Evolutionary conservation across 805 yeast genomes (phyloP).

Genomic region (Teunomyces pallodes): DNA sequence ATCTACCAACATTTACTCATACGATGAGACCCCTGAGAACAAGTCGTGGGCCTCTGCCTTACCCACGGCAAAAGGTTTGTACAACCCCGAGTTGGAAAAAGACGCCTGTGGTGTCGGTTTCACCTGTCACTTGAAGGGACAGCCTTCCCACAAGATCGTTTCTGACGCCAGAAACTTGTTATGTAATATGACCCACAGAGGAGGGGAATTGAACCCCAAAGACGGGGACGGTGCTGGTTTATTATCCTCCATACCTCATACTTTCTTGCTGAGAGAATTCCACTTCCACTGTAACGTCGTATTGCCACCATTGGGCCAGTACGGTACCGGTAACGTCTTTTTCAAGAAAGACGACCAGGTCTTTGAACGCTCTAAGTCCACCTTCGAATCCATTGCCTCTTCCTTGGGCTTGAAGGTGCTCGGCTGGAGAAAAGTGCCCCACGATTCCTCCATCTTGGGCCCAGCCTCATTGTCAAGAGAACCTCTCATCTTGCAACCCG

Average conservation of each 20-base stretch:
- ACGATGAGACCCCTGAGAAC: slow-evolving; percentile 76
- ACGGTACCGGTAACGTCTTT: slow-evolving; percentile 92
- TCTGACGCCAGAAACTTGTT: slow-evolving; percentile 84
- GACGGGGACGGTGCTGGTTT: slow-evolving; percentile 99
- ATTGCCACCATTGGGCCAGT: slow-evolving; percentile 79
- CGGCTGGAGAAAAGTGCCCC: slow-evolving; percentile 95
- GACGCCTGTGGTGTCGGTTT: slow-evolving; percentile 99
- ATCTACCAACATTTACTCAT: slow-evolving; percentile 48
- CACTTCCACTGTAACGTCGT: slow-evolving; percentile 61
- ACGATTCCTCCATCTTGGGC: slow-evolving; percentile 90
- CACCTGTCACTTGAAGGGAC: slow-evolving; percentile 90
- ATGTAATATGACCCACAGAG: slow-evolving; percentile 98
- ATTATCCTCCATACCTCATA: slow-evolving; percentile 88
- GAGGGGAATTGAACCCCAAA: slow-evolving; percentile 95
- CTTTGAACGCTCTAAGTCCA: slow-evolving; percentile 63
- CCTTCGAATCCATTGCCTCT: slow-evolving; percentile 79
- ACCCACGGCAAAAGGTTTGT: slow-evolving; percentile 84
- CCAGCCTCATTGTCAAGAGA: slow-evolving; percentile 94
- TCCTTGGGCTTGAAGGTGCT: slow-evolving; percentile 76
- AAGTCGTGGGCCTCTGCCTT: slow-evolving; percentile 89
- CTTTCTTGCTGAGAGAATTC: slow-evolving; percentile 82
- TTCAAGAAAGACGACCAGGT: slow-evolving; percentile 83
- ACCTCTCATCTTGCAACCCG: slow-evolving; percentile 89
- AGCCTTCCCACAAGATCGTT: slow-evolving; percentile 84
- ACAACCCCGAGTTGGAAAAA: slow-evolving; percentile 89